These are phyloP conservation scores for Viridothelium virens DNA, from an alignment of 495 filamentous ascomycete genomes.

Conservation along the genomic window DNA sequence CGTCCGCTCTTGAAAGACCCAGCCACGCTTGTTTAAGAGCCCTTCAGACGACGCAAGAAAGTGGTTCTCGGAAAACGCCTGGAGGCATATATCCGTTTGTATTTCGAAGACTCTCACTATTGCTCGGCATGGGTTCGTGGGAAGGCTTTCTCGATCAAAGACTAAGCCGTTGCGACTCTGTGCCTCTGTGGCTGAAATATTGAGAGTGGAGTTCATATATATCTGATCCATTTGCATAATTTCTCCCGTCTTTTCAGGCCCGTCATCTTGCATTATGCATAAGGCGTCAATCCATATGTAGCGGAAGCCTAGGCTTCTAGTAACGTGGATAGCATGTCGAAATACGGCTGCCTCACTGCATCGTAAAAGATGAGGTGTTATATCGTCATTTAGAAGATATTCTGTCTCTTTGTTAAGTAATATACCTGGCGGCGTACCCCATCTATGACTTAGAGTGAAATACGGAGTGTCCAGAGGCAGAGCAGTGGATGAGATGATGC, in stretches of 20 bases:
- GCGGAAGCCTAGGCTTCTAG: conserved; percentile 28
- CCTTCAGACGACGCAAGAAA: conserved; percentile 17
- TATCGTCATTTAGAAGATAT: not conserved
- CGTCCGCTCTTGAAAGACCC: conserved; percentile 27
- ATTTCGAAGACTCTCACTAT: not conserved
- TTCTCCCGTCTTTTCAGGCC: conserved; percentile 36
- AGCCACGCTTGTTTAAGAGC: conserved; percentile 9
- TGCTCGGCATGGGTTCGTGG: not conserved
- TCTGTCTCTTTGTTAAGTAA: not conserved
- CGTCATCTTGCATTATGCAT: conserved; percentile 40
- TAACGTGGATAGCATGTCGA: conserved; percentile 29
- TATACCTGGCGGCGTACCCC: not conserved
- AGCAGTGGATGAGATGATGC: not conserved
- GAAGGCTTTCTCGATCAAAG: not conserved
- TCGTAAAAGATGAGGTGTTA: not conserved
- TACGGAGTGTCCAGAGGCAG: not conserved
- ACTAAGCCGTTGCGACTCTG: not conserved
- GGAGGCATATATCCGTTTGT: not conserved
- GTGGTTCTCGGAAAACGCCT: conserved; percentile 17
- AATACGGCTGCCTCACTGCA: not conserved
- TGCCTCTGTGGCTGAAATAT: conserved; percentile 18
- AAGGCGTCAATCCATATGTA: conserved; percentile 44
- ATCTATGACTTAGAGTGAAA: not conserved
- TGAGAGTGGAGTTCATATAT: conserved; percentile 36
- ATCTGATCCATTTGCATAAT: conserved; percentile 35